Base-by-base conservation (phyloP, 768 basidiomycete genomes). In the Tremella fuciformis region DNA sequence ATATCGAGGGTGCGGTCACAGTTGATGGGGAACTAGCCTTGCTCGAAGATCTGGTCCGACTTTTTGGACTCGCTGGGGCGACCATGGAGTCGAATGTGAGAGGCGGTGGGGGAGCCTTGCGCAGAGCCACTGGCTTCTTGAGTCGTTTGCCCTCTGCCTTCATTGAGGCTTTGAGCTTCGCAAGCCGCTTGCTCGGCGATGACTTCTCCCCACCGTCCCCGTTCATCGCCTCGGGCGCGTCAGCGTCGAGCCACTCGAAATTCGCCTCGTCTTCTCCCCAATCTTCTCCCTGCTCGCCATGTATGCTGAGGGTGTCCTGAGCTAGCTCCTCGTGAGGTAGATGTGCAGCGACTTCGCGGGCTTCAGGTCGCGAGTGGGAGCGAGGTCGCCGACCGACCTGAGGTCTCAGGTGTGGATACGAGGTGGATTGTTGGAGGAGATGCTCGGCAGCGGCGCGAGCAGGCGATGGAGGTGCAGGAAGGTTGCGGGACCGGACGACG, bases 201-300 rank as follows among this genome's bases (percentile, higher is more conserved):
- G 25, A 37, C 48, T 2, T 40, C 13, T 15, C 48, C 21, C 22
- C 38, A 13, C 41, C 55, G 7, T 58, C 44, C 40, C 71, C 71
- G 60, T 73, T 73, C 4, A 55, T 44, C 37, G 66, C 67, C 59
- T 62, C 68, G 2, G 57, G 64, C 19, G 56, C 66, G 13, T 55
- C 60, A 40, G 57, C 65, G 53, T 74, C 72, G 22, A 74, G 38
- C 72, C 72, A 74, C 58, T 74, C 72, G 39, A 69, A 74, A 16
- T 63, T 55, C 25, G 52, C 61, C 47, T 74, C 72, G 49, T 74
- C 72, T 16, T 74, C 72, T 6, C 69, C 72, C 72, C 72, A 74
- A 37, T 74, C 72, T 13, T 50, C 53, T 6, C 72, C 72, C 54
- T 74, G 69, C 39, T 74, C 72, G 2, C 72, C 72, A 41, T 71